These are phyloP conservation scores for Lactarius hengduanensis DNA, from an alignment of 768 basidiomycete species.

Conservation along the genomic window DNA sequence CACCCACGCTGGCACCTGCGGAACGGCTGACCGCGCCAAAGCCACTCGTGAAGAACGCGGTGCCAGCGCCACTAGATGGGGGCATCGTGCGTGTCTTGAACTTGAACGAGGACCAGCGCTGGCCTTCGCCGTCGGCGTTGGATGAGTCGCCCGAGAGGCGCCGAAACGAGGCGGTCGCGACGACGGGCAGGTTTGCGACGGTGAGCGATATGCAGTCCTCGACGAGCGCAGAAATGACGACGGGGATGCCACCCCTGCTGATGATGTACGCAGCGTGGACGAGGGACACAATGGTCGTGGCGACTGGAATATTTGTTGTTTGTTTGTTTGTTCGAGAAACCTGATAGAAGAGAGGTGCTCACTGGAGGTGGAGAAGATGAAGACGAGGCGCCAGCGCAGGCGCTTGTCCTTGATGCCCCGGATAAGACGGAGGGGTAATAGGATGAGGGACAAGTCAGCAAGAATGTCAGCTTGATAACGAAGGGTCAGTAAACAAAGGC, in stretches of 20 bases:
- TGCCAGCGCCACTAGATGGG: not conserved
- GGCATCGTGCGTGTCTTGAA: conserved; percentile 25
- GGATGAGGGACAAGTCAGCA: conserved; percentile 47
- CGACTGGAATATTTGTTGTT: conserved; percentile 17
- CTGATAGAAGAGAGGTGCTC: conserved; percentile 22
- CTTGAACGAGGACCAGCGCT: conserved; percentile 29
- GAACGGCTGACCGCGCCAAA: not conserved
- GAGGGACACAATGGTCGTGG: conserved; percentile 35
- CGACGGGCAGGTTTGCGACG: conserved; percentile 24
- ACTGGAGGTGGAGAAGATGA: conserved; percentile 56
- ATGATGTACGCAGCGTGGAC: conserved; percentile 35
- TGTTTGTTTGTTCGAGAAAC: not conserved
- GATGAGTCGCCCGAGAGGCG: not conserved
- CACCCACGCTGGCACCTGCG: not conserved
- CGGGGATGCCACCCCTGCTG: conserved; percentile 32
- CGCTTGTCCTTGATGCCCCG: conserved; percentile 40
- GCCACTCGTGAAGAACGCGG: not conserved
- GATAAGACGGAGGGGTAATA: conserved; percentile 47
- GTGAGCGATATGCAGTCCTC: conserved; percentile 32
- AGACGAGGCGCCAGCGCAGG: conserved; percentile 43
- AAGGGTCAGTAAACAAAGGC: not conserved
- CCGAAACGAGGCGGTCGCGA: conserved; percentile 24
- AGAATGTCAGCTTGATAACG: conserved; percentile 44
- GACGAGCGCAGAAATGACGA: conserved; percentile 36
- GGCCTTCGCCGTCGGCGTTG: conserved; percentile 23